phyloP scores from a whole-genome alignment of 805 yeast genomes.

The Pichia heedii region DNA sequence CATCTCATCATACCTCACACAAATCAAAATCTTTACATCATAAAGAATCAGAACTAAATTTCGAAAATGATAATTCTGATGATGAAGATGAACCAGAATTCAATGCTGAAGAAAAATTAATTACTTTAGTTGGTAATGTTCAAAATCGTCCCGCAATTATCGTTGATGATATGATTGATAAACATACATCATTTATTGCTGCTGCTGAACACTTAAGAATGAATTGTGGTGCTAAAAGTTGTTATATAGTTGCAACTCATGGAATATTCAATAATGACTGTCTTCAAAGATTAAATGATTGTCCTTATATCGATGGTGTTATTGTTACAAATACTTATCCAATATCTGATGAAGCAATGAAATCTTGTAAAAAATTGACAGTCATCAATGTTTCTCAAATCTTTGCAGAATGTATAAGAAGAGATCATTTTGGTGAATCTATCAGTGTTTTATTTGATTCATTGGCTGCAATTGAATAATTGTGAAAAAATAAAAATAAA shows the following conservation, averaged over 20 bases:
- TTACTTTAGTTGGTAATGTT: slow-evolving; percentile 95
- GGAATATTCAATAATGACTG: slow-evolving; percentile 89
- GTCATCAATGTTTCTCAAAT: slow-evolving; percentile 92
- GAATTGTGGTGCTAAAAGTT: slow-evolving; percentile 93
- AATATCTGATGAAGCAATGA: slow-evolving; percentile 52
- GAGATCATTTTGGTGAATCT: slow-evolving; percentile 98
- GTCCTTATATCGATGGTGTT: slow-evolving; percentile 79
- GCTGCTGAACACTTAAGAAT: slow-evolving; percentile 96
- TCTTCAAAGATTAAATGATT: slow-evolving; percentile 65
- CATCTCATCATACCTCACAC: slow-evolving; percentile 2
- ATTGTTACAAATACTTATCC: slow-evolving; percentile 97
- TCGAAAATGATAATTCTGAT: slow-evolving; percentile 76
- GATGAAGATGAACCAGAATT: slow-evolving; percentile 72
- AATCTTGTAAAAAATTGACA: slow-evolving; percentile 57
- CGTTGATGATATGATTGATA: slow-evolving; percentile 94
- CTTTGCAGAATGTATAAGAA: slow-evolving; percentile 95
- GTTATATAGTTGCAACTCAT: slow-evolving; percentile 89
- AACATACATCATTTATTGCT: slow-evolving; percentile 86
- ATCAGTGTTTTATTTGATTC: slow-evolving; percentile 90
- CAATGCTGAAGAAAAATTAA: slow-evolving; percentile 67
- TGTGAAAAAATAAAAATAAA: too few species aligned
- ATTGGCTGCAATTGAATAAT: slow-evolving; percentile 42
- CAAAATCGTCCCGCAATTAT: slow-evolving; percentile 86
- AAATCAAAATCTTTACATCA: slow-evolving; percentile 15
- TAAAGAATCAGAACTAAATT: slow-evolving; percentile 27